A percentile compares a stretch with the other conserved stretches of the same genome.
Conservation (phyloP, 495 filamentous ascomycete species). For the Apodospora peruviana region DNA sequence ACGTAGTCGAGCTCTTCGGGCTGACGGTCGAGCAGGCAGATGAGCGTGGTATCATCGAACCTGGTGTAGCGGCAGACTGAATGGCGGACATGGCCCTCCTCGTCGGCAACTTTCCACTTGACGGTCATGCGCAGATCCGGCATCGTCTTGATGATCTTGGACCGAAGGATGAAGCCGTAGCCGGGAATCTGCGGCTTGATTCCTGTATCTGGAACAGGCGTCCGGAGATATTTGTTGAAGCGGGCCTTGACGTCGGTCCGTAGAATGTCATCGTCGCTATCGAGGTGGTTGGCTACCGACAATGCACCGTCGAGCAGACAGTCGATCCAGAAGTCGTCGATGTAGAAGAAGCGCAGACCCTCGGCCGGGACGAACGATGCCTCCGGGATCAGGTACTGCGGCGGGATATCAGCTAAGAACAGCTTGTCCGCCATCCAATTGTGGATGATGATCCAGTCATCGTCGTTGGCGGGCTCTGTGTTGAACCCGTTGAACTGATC, state of each 20-base stretch:
- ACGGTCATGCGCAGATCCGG: conserved; percentile 21
- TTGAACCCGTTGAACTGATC: conserved; percentile 9
- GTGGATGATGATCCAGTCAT: conserved; percentile 32
- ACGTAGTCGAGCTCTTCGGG: neutral
- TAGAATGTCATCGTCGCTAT: conserved; percentile 14
- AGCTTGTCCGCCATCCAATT: conserved; percentile 33
- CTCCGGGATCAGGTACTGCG: conserved; percentile 39
- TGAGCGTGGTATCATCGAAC: conserved; percentile 17
- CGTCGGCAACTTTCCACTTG: neutral
- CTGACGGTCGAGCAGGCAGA: conserved; percentile 10
- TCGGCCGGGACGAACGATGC: conserved; percentile 33
- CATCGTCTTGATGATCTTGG: conserved; percentile 18
- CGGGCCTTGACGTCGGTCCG: conserved; percentile 27
- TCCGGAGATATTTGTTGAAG: conserved; percentile 23
- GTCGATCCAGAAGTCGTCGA: conserved; percentile 42
- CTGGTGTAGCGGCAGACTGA: conserved; percentile 17
- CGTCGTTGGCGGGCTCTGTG: conserved; percentile 24
- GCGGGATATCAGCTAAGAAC: conserved; percentile 29
- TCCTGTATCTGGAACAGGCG: neutral
- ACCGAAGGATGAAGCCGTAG: conserved; percentile 26
- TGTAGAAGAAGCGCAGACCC: conserved; percentile 40
- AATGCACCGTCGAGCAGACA: conserved; percentile 45
- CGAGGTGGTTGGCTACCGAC: conserved; percentile 34
- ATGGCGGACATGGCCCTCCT: neutral
- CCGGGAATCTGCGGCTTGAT: conserved; percentile 16